Evolutionary conservation across 1,284 basidiomycete genomes (phyloP), one percentile per base, ranked within the genome.

Genomic region (Puccinia novopanici): DNA sequence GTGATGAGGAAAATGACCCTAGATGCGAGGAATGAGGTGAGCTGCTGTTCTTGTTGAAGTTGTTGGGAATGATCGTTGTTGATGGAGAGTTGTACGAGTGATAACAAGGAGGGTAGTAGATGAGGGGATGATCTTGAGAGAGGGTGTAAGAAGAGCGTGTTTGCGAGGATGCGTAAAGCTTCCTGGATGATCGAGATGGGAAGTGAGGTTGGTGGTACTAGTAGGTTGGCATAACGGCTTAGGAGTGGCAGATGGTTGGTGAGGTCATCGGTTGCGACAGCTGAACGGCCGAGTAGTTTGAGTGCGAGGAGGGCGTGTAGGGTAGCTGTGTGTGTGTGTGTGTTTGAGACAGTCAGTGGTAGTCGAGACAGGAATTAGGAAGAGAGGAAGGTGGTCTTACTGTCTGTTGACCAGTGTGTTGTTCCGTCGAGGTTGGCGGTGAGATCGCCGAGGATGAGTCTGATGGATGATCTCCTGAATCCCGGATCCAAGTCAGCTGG

Each of bases 1-100:
- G 77, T 72, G 71, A 88, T 88, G 50, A 93, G 88, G 84, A 93
- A 93, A 8, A 93, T 88, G 57, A 92, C 91, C 30, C 92, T 90
- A 8, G 91, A 90, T 8, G 90, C 87, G 52, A 92, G 89, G 86
- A 93, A 93, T 82, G 91, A 89, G 68, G n/a, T 78, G 42, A 42
- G 27, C 30, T 65, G 30, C n/a, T n/a, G n/a, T n/a, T n/a, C 9
- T 19, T 27, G 19, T 34, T 30, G 45, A 50, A 40, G 45, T 70
- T 8, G 24, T 52, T 30, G 15, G 30, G 52, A 37, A n/a, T n/a
- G n/a, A 4, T 24, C 37, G 40, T n/a, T 63, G 74, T 15, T 27
- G 34, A 22, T 59, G 42, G 52, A n/a, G 30, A 37, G 48, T 22
- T 80, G 24, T 27, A 80, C 68, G 19, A 73, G 42, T 5, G 68